Conservation (phyloP, 2,329 filamentous ascomycete species). For the Zasmidium angulare region DNA sequence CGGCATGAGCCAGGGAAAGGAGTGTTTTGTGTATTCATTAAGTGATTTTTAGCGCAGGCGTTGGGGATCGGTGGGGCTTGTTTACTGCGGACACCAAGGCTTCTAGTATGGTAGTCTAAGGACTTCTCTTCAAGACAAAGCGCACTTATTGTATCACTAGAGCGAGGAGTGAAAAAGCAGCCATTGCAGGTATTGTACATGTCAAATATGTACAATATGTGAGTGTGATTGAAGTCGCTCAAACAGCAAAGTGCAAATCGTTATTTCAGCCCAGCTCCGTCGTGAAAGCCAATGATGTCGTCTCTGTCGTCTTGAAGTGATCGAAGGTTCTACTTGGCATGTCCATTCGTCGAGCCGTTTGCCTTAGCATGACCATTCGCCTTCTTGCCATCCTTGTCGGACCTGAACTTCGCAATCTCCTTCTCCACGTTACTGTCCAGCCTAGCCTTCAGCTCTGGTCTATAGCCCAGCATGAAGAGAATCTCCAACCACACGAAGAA, state of each 20-base stretch:
- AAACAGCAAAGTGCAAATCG: neutral
- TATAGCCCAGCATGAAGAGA: slow-evolving; percentile 86
- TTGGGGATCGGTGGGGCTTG: neutral
- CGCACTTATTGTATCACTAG: too few relatives aligned
- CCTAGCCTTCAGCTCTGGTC: slow-evolving; percentile 79
- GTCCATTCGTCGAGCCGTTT: slow-evolving; percentile 27
- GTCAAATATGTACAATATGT: too few relatives aligned
- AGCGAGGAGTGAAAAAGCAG: too few relatives aligned
- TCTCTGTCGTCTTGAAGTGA: neutral
- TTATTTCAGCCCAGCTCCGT: too few relatives aligned
- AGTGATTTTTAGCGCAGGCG: slow-evolving; percentile 4
- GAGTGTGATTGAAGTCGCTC: too few relatives aligned
- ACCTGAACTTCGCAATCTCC: slow-evolving; percentile 74
- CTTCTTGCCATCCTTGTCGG: slow-evolving; percentile 51
- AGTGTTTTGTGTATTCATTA: neutral
- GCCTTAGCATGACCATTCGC: slow-evolving; percentile 19
- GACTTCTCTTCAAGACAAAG: neutral
- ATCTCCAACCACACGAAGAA: slow-evolving; percentile 97
- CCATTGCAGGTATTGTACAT: too few relatives aligned
- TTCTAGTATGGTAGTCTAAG: neutral
- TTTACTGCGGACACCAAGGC: neutral
- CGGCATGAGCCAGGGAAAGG: neutral
- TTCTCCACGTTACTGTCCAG: slow-evolving; percentile 73
- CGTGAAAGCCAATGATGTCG: neutral
- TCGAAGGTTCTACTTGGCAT: slow-evolving; percentile 16